Conservation (phyloP, 768 basidiomycete genomes). For the Leccinum subtestaceum region DNA sequence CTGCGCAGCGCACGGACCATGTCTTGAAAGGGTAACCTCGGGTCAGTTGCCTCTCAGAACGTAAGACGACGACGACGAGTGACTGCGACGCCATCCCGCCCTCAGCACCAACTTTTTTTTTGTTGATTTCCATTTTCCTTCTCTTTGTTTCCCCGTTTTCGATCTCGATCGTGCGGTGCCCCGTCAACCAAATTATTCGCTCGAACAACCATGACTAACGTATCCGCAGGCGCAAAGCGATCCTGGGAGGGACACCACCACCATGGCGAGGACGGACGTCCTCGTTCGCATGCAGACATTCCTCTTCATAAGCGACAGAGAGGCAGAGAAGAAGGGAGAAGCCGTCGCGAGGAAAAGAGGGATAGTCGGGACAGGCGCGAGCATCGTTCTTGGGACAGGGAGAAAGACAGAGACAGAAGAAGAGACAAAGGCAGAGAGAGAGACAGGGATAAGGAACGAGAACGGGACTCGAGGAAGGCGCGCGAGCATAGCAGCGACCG, state of each 20-base stretch:
- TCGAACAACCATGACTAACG: conserved; percentile 65
- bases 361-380: conserved; percentile 37
- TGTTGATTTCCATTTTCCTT: background rate
- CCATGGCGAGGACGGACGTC: conserved; percentile 34
- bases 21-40: conserved; percentile 1
- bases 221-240: conserved; percentile 81
- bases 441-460: conserved; percentile 35
- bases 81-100: background rate
- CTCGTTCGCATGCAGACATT: conserved; percentile 9
- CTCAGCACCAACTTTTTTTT: background rate
- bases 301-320: conserved; percentile 50
- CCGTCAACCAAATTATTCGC: conserved; percentile 58
- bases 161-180: conserved; percentile 71
- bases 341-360: conserved; percentile 66
- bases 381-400: conserved; percentile 36
- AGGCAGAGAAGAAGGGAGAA: conserved; percentile 51
- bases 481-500: conserved; percentile 28
- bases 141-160: conserved; percentile 7
- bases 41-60: background rate
- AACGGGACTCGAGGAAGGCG: conserved; percentile 37
- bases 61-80: background rate
- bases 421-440: conserved; percentile 36
- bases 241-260: conserved; percentile 58
- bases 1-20: conserved; percentile 17
- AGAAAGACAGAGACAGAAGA: conserved; percentile 32